A percentile compares a stretch with the other conserved stretches of the same genome.
These are phyloP conservation scores for Fusarium hainanense DNA, from an alignment of 2,329 filamentous ascomycete species.

Conservation along the genomic window DNA sequence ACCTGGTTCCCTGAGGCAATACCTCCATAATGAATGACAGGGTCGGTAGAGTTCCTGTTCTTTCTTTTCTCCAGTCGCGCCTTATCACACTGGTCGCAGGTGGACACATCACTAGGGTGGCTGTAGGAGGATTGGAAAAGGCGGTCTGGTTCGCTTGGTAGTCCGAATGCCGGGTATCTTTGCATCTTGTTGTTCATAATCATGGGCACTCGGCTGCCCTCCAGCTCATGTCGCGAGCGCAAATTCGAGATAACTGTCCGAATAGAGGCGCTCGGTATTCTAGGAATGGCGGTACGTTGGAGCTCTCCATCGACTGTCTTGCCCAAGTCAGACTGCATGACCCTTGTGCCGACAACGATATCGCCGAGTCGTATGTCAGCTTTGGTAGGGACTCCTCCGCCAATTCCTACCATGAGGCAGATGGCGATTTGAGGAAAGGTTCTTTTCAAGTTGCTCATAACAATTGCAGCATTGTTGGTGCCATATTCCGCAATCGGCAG, in stretches of 20 bases:
- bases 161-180: fast-evolving
- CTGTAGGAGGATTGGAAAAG: background rate
- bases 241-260: background rate
- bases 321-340: slow-evolving; percentile 45
- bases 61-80: fast-evolving
- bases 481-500: slow-evolving; percentile 37
- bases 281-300: too few relatives aligned
- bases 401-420: slow-evolving; percentile 44
- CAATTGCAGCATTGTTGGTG: slow-evolving; percentile 39
- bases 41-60: background rate
- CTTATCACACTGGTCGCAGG: too few relatives aligned
- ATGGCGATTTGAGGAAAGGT: slow-evolving; percentile 59
- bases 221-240: background rate
- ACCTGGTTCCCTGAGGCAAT: slow-evolving; percentile 52
- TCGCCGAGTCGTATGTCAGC: slow-evolving; percentile 45
- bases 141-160: fast-evolving
- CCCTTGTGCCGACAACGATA: slow-evolving; percentile 41
- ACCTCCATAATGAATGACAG: slow-evolving; percentile 6
- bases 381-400: slow-evolving; percentile 30
- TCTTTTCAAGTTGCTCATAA: slow-evolving; percentile 33
- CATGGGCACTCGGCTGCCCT: fast-evolving
- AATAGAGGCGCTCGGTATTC: too few relatives aligned
- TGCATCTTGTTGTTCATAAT: background rate
- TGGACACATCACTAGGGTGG: too few relatives aligned
- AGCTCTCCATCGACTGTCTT: background rate